A percentile compares a stretch with the other conserved stretches of the same genome.
phyloP scores from a whole-genome alignment of 352 stramenopile species.

The Phytophthora sp. region DNA sequence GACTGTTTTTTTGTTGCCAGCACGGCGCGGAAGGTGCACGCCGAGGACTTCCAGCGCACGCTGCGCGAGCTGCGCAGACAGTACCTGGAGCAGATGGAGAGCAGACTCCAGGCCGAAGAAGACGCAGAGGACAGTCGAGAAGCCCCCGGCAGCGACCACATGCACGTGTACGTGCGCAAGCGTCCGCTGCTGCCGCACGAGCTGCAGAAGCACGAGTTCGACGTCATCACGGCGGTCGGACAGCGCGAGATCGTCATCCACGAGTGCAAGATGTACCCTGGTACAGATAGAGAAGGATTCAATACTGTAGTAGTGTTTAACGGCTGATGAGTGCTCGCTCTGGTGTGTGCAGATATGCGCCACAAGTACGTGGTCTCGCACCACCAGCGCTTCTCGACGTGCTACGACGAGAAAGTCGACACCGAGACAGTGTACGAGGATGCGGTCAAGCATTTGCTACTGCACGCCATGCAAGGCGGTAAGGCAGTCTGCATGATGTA shows the following conservation, averaged over 20 bases:
- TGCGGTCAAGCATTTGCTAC: constrained; percentile 66
- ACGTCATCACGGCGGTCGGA: constrained; percentile 79
- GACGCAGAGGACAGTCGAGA: constrained; percentile 2
- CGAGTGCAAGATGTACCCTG: constrained; percentile 90
- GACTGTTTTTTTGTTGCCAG: constrained; percentile 26
- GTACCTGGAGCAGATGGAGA: constrained; percentile 40
- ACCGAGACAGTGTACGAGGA: constrained; percentile 83
- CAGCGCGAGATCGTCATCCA: constrained; percentile 79
- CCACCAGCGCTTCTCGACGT: constrained; percentile 75
- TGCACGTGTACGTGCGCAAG: constrained; percentile 88
- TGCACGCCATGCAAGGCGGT: constrained; percentile 68
- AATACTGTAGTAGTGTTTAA: background rate
- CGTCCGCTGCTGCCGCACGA: constrained; percentile 89
- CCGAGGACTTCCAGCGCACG: constrained; percentile 54
- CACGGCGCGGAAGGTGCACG: constrained; percentile 73
- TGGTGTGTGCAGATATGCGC: constrained; percentile 71
- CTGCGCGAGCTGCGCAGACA: constrained; percentile 49
- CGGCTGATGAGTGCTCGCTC: background rate
- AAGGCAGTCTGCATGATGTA: constrained; percentile 88
- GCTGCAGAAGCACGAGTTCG: constrained; percentile 84
- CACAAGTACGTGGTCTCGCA: constrained; percentile 87
- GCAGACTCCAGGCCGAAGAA: background rate
- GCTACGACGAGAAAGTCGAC: constrained; percentile 74
- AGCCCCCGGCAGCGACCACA: constrained; percentile 53
- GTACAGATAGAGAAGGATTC: constrained; percentile 21